These are phyloP conservation scores for Rhodofomes roseus DNA, from an alignment of 1,284 basidiomycete genomes.

Conservation along the genomic window DNA sequence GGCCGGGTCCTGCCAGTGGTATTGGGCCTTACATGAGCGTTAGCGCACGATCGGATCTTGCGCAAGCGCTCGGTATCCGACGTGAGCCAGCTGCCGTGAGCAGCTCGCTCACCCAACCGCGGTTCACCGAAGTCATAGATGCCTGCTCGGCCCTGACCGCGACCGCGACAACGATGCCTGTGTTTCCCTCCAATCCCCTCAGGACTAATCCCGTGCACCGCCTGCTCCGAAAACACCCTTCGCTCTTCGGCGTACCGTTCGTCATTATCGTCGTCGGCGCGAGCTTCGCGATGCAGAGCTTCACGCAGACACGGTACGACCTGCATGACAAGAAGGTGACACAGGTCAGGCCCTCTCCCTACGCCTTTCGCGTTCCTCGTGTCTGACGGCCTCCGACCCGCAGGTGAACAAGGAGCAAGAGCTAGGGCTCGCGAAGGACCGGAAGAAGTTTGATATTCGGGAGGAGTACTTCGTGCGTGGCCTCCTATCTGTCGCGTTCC, in stretches of 20 bases:
- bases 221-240: conserved; percentile 54
- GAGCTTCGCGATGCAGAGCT: conserved; percentile 79
- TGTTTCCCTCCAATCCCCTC: conserved; percentile 56
- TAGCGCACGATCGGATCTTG: neutral
- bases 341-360: conserved; percentile 42
- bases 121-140: neutral
- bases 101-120: neutral
- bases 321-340: conserved; percentile 79
- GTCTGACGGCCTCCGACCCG: neutral
- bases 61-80: neutral
- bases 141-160: neutral
- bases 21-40: neutral
- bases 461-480: conserved; percentile 93
- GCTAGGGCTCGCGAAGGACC: conserved; percentile 72
- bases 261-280: conserved; percentile 81
- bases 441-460: conserved; percentile 87
- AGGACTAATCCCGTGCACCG: conserved; percentile 42
- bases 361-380: neutral
- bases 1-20: no score
- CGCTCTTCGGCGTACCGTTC: conserved; percentile 86
- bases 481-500: neutral
- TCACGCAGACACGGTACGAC: conserved; percentile 93
- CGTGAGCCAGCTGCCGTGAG: neutral
- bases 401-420: conserved; percentile 84
- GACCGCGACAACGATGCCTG: conserved; percentile 40